These are phyloP conservation scores for Penicillium sp. DNA, from an alignment of 2,329 filamentous ascomycete genomes.

Conservation along the genomic window DNA sequence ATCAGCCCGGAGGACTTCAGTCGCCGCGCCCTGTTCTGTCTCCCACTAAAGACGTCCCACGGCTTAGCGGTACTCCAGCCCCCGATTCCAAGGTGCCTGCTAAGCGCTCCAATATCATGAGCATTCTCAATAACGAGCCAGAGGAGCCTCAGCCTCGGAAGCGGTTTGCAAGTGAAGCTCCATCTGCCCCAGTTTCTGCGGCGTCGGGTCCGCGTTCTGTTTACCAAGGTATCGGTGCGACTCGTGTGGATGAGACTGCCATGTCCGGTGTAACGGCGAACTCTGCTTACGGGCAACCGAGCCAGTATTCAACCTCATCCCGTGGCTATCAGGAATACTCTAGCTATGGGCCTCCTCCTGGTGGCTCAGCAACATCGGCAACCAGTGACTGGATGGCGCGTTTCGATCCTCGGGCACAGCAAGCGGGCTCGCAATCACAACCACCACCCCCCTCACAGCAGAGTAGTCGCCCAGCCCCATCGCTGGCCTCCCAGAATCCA, in stretches of 20 bases:
- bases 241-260: slow-evolving; percentile 27
- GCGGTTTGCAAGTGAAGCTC: slow-evolving; percentile 43
- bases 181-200: slow-evolving; percentile 18
- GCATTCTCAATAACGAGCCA: slow-evolving; percentile 50
- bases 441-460: slow-evolving; percentile 24
- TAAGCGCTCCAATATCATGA: slow-evolving; percentile 52
- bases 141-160: slow-evolving; percentile 49
- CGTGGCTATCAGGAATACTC: slow-evolving; percentile 37
- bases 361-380: slow-evolving; percentile 26
- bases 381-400: slow-evolving; percentile 45
- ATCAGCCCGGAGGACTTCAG: slow-evolving; percentile 29
- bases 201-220: slow-evolving; percentile 28
- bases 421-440: slow-evolving; percentile 23
- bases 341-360: slow-evolving; percentile 29
- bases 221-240: slow-evolving; percentile 27
- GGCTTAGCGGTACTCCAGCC: slow-evolving; percentile 32
- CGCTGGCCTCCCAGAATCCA: slow-evolving; percentile 27
- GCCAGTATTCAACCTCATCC: slow-evolving; percentile 29
- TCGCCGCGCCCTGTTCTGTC: slow-evolving; percentile 31
- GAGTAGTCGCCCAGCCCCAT: slow-evolving; percentile 20
- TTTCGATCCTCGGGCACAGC: slow-evolving; percentile 42
- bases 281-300: slow-evolving; percentile 29
- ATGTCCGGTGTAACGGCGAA: slow-evolving; percentile 25
- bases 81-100: slow-evolving; percentile 43
- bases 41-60: slow-evolving; percentile 38